Percentiles rank a stretch among this genome's conserved stretches.
phyloP scores from a whole-genome alignment of 2,329 filamentous ascomycete genomes.

The Venturia asperata region DNA sequence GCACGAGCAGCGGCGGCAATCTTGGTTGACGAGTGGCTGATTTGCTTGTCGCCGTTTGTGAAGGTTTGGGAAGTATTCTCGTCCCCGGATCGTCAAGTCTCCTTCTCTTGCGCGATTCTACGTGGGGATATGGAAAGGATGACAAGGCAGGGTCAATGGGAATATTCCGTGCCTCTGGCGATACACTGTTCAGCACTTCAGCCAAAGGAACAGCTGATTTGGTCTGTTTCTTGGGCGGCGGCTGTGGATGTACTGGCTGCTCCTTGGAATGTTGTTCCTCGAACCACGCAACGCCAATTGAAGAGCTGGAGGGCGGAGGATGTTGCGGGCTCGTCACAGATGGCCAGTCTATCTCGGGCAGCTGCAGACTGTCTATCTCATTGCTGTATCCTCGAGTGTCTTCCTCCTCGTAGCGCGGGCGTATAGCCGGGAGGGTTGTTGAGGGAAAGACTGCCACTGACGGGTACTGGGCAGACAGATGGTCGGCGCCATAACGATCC shows the following conservation, averaged over 20 bases:
- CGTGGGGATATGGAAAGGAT: background rate
- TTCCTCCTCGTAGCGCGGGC: conserved; percentile 14
- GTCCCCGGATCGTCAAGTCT: conserved; percentile 16
- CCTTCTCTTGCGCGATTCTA: conserved; percentile 15
- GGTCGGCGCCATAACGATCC: conserved; percentile 14
- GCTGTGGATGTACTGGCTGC: background rate
- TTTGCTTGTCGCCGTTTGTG: conserved; percentile 29
- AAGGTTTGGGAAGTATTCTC: conserved; percentile 26
- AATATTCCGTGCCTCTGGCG: conserved; percentile 11
- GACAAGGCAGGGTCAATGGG: background rate
- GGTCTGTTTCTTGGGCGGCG: conserved; percentile 3
- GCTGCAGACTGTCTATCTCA: conserved; percentile 17
- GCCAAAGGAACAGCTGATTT: conserved; percentile 19
- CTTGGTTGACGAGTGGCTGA: conserved; percentile 31
- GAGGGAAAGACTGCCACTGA: conserved; percentile 14
- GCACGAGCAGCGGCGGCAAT: conserved; percentile 48
- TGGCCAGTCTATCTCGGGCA: conserved; percentile 17
- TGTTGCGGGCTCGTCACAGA: conserved; percentile 5
- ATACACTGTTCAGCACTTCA: conserved; percentile 18
- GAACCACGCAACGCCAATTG: background rate
- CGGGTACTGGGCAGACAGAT: conserved; percentile 8
- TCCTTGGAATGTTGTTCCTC: background rate
- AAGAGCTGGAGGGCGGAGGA: background rate
- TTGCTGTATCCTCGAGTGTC: conserved; percentile 14
- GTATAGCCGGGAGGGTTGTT: conserved; percentile 15